Conservation (phyloP, 768 basidiomycete genomes). For the Neoboletus brunneissimus region DNA sequence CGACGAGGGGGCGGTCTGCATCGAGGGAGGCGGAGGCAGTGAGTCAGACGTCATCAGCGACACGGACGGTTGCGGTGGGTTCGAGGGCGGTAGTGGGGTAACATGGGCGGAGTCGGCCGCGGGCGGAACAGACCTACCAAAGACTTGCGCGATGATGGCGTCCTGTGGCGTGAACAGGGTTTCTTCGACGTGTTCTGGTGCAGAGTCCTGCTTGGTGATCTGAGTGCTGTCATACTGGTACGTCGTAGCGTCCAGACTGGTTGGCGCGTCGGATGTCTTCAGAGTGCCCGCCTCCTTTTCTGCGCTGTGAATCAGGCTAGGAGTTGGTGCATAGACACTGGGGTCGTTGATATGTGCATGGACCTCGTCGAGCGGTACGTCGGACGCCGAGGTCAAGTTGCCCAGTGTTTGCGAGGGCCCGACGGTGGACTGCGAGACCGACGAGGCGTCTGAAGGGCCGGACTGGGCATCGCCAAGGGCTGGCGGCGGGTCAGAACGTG, state of each 20-base stretch:
- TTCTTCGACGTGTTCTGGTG: background rate
- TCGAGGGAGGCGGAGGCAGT: slow-evolving; percentile 4
- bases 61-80: slow-evolving; percentile 9
- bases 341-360: slow-evolving; percentile 27
- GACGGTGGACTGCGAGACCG: slow-evolving; percentile 18
- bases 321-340: slow-evolving; percentile 19
- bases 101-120: background rate
- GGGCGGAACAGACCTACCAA: slow-evolving; percentile 11
- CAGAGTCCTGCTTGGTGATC: background rate
- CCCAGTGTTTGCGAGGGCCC: slow-evolving; percentile 10
- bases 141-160: slow-evolving; percentile 49
- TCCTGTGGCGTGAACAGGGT: slow-evolving; percentile 58
- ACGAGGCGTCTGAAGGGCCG: slow-evolving; percentile 11
- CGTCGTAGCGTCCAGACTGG: slow-evolving; percentile 4
- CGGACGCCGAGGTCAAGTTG: slow-evolving; percentile 18
- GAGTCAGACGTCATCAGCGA: slow-evolving; percentile 19
- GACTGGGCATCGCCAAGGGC: background rate
- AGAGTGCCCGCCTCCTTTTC: slow-evolving; percentile 9
- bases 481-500: background rate
- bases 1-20: background rate
- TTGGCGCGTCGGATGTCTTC: slow-evolving; percentile 9
- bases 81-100: slow-evolving; percentile 1
- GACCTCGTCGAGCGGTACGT: slow-evolving; percentile 21
- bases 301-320: slow-evolving; percentile 16
- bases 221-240: slow-evolving; percentile 1